These are phyloP conservation scores for Parascedosporium putredinis DNA, from an alignment of 2,329 filamentous ascomycete species.

Conservation along the genomic window DNA sequence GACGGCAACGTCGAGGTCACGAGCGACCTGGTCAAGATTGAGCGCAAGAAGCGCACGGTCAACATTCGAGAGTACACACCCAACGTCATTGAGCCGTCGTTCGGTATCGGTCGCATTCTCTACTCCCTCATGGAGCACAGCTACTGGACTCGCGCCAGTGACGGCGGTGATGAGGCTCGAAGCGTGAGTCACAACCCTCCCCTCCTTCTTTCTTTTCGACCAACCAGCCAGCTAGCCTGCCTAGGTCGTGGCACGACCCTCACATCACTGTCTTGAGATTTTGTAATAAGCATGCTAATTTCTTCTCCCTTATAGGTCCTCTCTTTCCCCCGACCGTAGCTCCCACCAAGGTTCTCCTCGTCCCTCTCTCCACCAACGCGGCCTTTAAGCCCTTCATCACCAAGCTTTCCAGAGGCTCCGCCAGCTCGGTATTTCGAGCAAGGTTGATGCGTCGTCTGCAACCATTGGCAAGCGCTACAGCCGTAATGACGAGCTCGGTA, in stretches of 20 bases:
- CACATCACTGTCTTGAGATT: no score
- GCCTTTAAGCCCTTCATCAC: slow-evolving; percentile 62
- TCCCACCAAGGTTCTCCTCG: slow-evolving; percentile 77
- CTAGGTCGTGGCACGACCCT: no score
- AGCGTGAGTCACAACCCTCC: slow-evolving; percentile 51
- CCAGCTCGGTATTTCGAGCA: slow-evolving; percentile 60
- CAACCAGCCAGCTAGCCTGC: no score
- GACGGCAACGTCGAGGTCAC: slow-evolving; percentile 69
- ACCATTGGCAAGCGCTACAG: slow-evolving; percentile 83
- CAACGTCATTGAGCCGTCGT: slow-evolving; percentile 88
- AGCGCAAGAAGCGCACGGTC: slow-evolving; percentile 72
- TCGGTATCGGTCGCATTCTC: slow-evolving; percentile 83
- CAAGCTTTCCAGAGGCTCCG: slow-evolving; percentile 61
- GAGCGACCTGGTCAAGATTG: slow-evolving; percentile 72
- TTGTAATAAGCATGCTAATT: not conserved
- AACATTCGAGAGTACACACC: slow-evolving; percentile 84
- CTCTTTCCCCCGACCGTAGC: slow-evolving; percentile 49
- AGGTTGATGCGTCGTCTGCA: slow-evolving; percentile 71
- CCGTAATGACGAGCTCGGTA: slow-evolving; percentile 83
- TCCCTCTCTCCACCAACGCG: slow-evolving; percentile 65
- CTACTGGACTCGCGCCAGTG: slow-evolving; percentile 74
- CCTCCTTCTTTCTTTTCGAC: no score
- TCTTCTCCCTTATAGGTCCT: slow-evolving; percentile 21
- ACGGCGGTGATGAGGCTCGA: slow-evolving; percentile 60
- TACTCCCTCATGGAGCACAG: slow-evolving; percentile 87